phyloP scores from a whole-genome alignment of 768 basidiomycete species.

The Mycena indigotica region DNA sequence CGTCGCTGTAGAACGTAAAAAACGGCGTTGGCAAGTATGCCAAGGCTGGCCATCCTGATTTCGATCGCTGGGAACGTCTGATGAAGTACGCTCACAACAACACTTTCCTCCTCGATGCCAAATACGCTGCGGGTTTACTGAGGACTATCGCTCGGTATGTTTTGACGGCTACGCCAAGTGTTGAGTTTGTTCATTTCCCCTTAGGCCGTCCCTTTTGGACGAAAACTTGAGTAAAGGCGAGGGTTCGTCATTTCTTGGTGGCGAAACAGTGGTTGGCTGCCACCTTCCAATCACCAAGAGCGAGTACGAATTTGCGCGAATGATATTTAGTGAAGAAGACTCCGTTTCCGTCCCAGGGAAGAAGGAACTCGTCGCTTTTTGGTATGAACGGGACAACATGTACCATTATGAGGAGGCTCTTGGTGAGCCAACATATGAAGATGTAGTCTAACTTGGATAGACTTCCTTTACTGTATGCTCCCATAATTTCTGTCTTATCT shows the following conservation, averaged over 20 bases:
- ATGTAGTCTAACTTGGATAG: neutral
- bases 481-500: neutral
- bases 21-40: slow-evolving; percentile 1
- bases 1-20: slow-evolving; percentile 9
- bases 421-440: neutral
- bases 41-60: slow-evolving; percentile 8
- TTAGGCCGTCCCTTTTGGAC: slow-evolving; percentile 16
- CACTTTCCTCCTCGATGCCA: slow-evolving; percentile 16
- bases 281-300: slow-evolving; percentile 2
- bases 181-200: neutral
- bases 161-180: too few species aligned
- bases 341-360: slow-evolving; percentile 14
- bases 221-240: neutral
- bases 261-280: slow-evolving; percentile 9
- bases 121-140: slow-evolving; percentile 4
- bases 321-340: slow-evolving; percentile 17
- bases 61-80: slow-evolving; percentile 14
- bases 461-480: neutral
- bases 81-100: neutral
- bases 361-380: slow-evolving; percentile 22
- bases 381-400: slow-evolving; percentile 18
- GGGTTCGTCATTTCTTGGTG: slow-evolving; percentile 4
- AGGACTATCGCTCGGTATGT: slow-evolving; percentile 15
- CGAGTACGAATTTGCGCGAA: slow-evolving; percentile 18
- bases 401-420: slow-evolving; percentile 4